phyloP scores from a whole-genome alignment of 2,329 filamentous ascomycete species.

The Paracoccidioides lutzii region DNA sequence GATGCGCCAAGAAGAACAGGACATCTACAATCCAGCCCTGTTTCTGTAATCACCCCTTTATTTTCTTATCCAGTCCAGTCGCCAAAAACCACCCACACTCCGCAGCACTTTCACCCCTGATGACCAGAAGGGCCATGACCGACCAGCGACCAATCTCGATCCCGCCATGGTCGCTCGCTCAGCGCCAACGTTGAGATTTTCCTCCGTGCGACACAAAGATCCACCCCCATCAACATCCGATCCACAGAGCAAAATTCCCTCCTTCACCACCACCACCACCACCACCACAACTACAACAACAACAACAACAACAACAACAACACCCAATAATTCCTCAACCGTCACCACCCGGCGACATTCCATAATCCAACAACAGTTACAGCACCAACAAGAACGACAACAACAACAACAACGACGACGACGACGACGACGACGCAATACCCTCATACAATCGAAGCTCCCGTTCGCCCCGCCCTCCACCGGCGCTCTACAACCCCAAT shows the following conservation, averaged over 20 bases:
- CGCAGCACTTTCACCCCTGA: not conserved
- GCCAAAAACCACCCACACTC: not conserved
- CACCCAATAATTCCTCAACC: conserved; percentile 12
- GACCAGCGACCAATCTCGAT: not conserved
- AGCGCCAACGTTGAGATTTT: conserved; percentile 22
- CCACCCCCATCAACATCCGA: conserved; percentile 13
- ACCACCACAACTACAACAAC: too few relatives aligned
- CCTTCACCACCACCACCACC: conserved; percentile 19
- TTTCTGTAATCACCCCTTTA: not conserved
- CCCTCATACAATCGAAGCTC: not conserved
- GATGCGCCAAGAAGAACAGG: too few relatives aligned
- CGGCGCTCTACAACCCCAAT: conserved; percentile 3
- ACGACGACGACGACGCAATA: not conserved
- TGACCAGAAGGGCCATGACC: conserved; percentile 3
- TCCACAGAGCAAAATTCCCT: conserved; percentile 11
- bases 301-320: too few relatives aligned
- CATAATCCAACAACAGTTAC: conserved; percentile 5
- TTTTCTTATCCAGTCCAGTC: not conserved
- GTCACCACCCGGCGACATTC: not conserved
- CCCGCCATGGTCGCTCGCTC: conserved; percentile 22
- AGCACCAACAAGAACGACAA: conserved; percentile 5
- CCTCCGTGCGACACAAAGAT: conserved; percentile 21
- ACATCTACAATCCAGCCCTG: too few relatives aligned
- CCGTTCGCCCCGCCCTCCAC: conserved; percentile 5
- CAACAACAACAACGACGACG: not conserved